Conservation (phyloP, 108 stramenopile species). For the Pelagomonas calceolata region DNA sequence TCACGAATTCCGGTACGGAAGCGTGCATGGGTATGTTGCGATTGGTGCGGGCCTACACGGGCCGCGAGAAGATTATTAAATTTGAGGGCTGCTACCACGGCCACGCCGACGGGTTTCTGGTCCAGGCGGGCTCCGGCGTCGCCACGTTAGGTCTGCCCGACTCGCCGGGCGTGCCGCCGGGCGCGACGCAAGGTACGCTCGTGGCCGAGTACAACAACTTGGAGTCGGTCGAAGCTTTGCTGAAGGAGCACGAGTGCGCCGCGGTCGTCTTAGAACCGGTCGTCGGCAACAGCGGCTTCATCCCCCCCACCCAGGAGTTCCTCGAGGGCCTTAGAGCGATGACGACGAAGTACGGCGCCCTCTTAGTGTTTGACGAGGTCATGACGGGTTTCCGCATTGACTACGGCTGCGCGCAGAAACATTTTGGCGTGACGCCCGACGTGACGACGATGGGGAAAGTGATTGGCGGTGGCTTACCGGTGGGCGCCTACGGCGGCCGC, state of each 20-base stretch:
- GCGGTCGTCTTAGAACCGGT: conserved; percentile 93
- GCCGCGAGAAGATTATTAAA: conserved; percentile 88
- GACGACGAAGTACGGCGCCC: conserved; percentile 68
- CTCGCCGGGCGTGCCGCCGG: conserved; percentile 84
- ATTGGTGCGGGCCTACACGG: conserved; percentile 86
- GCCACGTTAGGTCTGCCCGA: conserved; percentile 93
- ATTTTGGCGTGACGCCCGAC: conserved; percentile 93
- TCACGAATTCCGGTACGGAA: conserved; percentile 98
- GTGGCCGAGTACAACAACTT: conserved; percentile 96
- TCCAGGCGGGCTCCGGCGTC: conserved; percentile 94
- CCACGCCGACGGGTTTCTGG: conserved; percentile 92
- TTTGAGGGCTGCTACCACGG: conserved; percentile 99
- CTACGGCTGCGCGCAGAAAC: conserved; percentile 89
- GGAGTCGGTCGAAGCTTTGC: conserved; percentile 62
- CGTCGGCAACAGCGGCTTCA: conserved; percentile 97
- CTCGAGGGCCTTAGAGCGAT: conserved; percentile 78
- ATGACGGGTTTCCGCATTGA: conserved; percentile 98
- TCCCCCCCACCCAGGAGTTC: conserved; percentile 89
- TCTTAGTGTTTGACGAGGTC: conserved; percentile 95
- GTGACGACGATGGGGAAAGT: conserved; percentile 98
- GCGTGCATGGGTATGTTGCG: conserved; percentile 99
- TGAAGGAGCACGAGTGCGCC: conserved; percentile 83
- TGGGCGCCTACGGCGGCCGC: conserved; percentile 92
- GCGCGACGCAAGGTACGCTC: conserved; percentile 78
- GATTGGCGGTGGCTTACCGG: conserved; percentile 93